Conservation (phyloP, 176 grass and related monocot genomes). For the Sorghum bicolor region Sorghum_bicolor_NCBIv3 NC_012878.2:54531001-54531500, state of each 20-base stretch:
- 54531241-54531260: neutral
- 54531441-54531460: neutral
- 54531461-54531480: neutral
- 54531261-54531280: neutral
- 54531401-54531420: neutral
- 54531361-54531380: neutral
- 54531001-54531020: neutral
- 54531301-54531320: neutral
- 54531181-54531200: constrained; percentile 91
- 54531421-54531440: neutral
- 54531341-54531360: neutral
- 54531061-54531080: constrained; percentile 31
- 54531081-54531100: constrained; percentile 92
- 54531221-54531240: constrained; percentile 68
- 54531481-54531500: neutral
- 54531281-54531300: neutral
- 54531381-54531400: too few relatives aligned
- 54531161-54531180: constrained; percentile 86
- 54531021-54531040: neutral
- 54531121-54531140: constrained; percentile 49
- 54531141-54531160: constrained; percentile 78
- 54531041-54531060: neutral
- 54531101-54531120: constrained; percentile 86
- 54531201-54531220: constrained; percentile 83
- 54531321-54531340: neutral